These are phyloP conservation scores for Fusarium subtropicale DNA, from an alignment of 2,329 filamentous ascomycete species.

Conservation along the genomic window DNA sequence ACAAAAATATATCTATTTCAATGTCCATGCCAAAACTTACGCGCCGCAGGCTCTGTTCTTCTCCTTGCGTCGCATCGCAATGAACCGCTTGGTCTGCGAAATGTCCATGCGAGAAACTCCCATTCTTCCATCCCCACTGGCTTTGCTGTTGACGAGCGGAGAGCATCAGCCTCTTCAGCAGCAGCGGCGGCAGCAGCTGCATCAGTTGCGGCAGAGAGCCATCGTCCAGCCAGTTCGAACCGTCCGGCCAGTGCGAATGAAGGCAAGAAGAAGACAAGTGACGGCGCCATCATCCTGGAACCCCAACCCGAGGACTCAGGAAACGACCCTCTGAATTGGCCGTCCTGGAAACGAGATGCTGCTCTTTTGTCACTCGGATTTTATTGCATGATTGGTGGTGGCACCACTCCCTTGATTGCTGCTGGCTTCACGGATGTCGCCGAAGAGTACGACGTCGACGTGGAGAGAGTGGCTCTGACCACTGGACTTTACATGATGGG, in stretches of 20 bases:
- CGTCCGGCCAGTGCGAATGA: constrained; percentile 43
- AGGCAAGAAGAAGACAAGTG: constrained; percentile 78
- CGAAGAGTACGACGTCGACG: constrained; percentile 69
- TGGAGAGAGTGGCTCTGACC: constrained; percentile 82
- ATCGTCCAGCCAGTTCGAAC: constrained; percentile 28
- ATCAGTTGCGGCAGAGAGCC: constrained; percentile 9
- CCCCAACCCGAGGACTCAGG: constrained; percentile 91
- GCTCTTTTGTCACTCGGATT: constrained; percentile 87
- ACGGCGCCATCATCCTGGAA: constrained; percentile 87
- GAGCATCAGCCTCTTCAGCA: constrained; percentile 45
- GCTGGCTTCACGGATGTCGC: constrained; percentile 90
- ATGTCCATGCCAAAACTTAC: constrained; percentile 15
- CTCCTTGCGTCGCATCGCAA: constrained; percentile 67
- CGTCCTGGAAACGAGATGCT: constrained; percentile 79
- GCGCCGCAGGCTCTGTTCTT: constrained; percentile 64
- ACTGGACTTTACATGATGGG: constrained; percentile 97
- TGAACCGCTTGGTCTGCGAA: constrained; percentile 68
- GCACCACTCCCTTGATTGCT: constrained; percentile 89
- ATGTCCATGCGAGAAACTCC: constrained; percentile 67
- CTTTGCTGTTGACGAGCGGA: constrained; percentile 53
- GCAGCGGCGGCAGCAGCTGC: constrained; percentile 1
- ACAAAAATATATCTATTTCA: background rate
- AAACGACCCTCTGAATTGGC: constrained; percentile 96
- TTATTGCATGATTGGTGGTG: constrained; percentile 93
- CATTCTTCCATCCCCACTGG: constrained; percentile 67